Percentiles rank a stretch among this genome's conserved stretches.
These are phyloP conservation scores for Microsporum audouinii DNA, from an alignment of 2,329 filamentous ascomycete species.

Conservation along the genomic window DNA sequence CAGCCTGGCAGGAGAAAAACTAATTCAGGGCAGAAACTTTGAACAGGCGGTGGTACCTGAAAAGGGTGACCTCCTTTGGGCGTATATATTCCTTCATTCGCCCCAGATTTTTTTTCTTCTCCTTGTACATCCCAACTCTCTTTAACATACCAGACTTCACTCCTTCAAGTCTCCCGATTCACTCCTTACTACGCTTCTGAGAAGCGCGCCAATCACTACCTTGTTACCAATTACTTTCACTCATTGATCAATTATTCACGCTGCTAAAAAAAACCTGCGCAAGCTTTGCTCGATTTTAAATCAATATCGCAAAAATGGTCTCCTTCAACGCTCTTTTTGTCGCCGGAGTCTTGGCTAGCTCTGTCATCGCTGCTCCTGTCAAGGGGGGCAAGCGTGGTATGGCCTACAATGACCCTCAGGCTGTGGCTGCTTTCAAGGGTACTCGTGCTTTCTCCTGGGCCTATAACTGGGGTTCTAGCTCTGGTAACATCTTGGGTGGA, in stretches of 20 bases:
- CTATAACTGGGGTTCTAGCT: slow-evolving; percentile 35
- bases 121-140: slow-evolving; percentile 3
- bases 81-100: background rate
- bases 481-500: slow-evolving; percentile 22
- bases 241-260: slow-evolving; percentile 2
- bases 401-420: slow-evolving; percentile 32
- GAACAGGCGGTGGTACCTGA: background rate
- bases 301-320: slow-evolving; percentile 21
- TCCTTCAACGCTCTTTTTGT: slow-evolving; percentile 26
- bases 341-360: slow-evolving; percentile 25
- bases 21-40: slow-evolving; percentile 1
- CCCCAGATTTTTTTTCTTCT: slow-evolving; percentile 1
- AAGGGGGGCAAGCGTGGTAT: slow-evolving; percentile 24
- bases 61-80: background rate
- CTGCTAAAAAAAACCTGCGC: background rate
- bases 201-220: slow-evolving; percentile 12
- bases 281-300: background rate
- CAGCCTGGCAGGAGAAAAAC: background rate
- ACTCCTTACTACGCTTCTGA: slow-evolving; percentile 23
- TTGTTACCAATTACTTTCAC: slow-evolving; percentile 12
- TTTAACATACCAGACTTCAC: slow-evolving; percentile 7
- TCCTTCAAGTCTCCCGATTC: slow-evolving; percentile 17
- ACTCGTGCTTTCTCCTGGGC: slow-evolving; percentile 30
- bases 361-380: slow-evolving; percentile 24
- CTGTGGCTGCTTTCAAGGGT: slow-evolving; percentile 24